Evolutionary conservation across 2,329 filamentous ascomycete species (phyloP), one percentile per base, ranked within the genome.

Genomic region (Seiridium unicorne): DNA sequence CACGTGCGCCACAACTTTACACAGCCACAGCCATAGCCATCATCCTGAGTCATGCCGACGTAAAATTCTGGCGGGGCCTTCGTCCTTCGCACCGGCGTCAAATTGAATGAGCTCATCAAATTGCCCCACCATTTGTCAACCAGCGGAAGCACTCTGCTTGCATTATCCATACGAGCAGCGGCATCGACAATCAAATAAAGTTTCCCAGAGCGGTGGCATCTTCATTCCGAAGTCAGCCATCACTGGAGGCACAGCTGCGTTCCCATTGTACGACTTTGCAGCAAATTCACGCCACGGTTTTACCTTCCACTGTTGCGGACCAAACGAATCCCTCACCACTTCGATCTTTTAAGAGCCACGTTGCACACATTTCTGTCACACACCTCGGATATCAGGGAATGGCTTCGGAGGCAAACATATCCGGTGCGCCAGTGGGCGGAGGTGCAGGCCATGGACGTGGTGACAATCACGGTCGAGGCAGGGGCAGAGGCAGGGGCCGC

Each of bases 401-500:
- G 58, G 47, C 51, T 13, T 48, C 62, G n/a, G 44, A 9, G 8
- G 35, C 35, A 3, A 42, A 11, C 11, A 35, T 18, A 5, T 44
- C 36, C 38, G 18, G 53, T 18, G 53, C 40, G 26, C 34, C 53
- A 13, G 9, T 26, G 10, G 32, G 34, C 34, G 54, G 42, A 32
- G 66, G 66, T 35, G 57, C 68, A 60, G 61, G 67, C 49, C 65
- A 70, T 60, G 60, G 66, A 38, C 68, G 71, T 51, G 66, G 71
- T 35, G 74, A 75, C 47, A 72, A 71, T 40, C 65, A 70, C 35
- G 58, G 66, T 8, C 72, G 77, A 68, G 77, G 76, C 32, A 73
- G 79, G 38, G 55, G 55, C 9, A 58, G 55, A 54, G 76, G 77
- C 57, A 75, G 79, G 64, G 79, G 76, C 62, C 72, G 77, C 64